These are phyloP conservation scores for Phialocephala subalpina DNA, from an alignment of 2,329 filamentous ascomycete genomes.

Conservation along the genomic window DNA sequence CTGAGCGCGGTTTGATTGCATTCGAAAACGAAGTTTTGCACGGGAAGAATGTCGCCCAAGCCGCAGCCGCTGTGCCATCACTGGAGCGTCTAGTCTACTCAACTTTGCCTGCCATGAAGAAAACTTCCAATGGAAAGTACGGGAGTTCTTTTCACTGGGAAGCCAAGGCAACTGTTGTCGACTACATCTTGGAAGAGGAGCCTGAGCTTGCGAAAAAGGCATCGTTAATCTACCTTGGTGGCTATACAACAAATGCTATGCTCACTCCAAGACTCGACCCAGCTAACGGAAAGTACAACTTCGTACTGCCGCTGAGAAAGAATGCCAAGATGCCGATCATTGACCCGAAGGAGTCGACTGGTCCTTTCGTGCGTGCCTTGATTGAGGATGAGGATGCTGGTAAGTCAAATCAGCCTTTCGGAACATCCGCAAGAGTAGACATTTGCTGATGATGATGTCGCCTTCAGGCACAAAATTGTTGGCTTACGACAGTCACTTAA, in stretches of 20 bases:
- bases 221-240: constrained; percentile 44
- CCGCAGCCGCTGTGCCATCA: constrained; percentile 40
- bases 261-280: constrained; percentile 34
- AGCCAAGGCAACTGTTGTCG: constrained; percentile 41
- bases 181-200: constrained; percentile 40
- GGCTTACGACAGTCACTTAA: constrained; percentile 52
- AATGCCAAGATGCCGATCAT: constrained; percentile 49
- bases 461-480: constrained; percentile 49
- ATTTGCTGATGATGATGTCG: too few relatives aligned
- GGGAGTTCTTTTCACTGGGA: constrained; percentile 48
- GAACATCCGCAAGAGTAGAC: neutral
- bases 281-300: constrained; percentile 41
- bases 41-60: constrained; percentile 42
- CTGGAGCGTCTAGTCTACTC: constrained; percentile 51
- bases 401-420: neutral
- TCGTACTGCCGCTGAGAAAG: constrained; percentile 42
- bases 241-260: constrained; percentile 32
- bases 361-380: constrained; percentile 53
- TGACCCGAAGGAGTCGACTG: constrained; percentile 48
- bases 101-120: constrained; percentile 46
- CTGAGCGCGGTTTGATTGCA: constrained; percentile 21
- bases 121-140: constrained; percentile 52
- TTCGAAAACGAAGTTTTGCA: constrained; percentile 32
- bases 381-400: constrained; percentile 48
- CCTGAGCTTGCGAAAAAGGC: constrained; percentile 42